Percentiles rank a stretch among this genome's conserved stretches.
These are phyloP conservation scores for Fragaria nilgerrensis DNA, from an alignment of 306 rosid genomes.

Conservation along the genomic window DNA sequence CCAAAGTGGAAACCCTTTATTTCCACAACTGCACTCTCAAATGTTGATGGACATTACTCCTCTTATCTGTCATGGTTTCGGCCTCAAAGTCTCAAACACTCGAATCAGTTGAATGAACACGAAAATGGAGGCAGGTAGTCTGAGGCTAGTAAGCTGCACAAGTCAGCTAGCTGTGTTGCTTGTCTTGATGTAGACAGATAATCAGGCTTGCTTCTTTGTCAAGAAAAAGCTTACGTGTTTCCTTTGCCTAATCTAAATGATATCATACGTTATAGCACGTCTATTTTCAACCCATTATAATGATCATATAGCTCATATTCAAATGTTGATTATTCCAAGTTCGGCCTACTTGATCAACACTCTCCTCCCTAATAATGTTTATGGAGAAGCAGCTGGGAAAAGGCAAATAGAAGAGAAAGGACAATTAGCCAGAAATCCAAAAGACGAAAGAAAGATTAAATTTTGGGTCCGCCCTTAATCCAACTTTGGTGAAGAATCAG, in stretches of 20 bases:
- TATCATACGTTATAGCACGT: neutral
- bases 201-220: conserved; percentile 24
- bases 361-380: no score
- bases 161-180: conserved; percentile 60
- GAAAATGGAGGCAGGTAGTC: conserved; percentile 42
- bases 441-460: neutral
- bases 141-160: conserved; percentile 36
- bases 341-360: neutral
- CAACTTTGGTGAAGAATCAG: no score
- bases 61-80: conserved; percentile 19
- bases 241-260: neutral
- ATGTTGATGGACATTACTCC: neutral
- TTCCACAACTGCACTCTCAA: conserved; percentile 9
- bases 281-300: neutral
- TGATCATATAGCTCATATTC: neutral
- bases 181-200: no score
- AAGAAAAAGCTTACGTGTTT: neutral
- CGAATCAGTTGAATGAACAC: conserved; percentile 37
- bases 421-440: neutral
- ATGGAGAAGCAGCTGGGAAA: no score
- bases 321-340: neutral
- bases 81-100: conserved; percentile 47
- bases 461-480: neutral
- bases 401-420: neutral
- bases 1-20: conserved; percentile 9